Base-by-base conservation (phyloP, 2,329 filamentous ascomycete genomes). In the Waltergamsia citrina region DNA sequence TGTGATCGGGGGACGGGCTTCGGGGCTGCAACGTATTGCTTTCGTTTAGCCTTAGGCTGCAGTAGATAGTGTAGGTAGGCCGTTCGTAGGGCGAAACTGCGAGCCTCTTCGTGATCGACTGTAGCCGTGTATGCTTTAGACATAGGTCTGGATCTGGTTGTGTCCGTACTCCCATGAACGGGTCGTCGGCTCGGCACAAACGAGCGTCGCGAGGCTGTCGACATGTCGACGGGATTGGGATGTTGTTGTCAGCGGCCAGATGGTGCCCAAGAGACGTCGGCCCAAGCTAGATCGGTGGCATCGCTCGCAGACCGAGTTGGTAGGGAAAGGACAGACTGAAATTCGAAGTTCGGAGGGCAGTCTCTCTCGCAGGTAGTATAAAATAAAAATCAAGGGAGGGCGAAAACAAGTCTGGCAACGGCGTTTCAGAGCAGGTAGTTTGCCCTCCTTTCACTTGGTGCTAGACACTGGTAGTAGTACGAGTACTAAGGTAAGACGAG, bases 1-100 rank as follows among this genome's bases (percentile, higher is more conserved):
- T 86, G 76, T 33, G 62, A 63, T 43, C 69, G 65, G 7, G 71
- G 63, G 41, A 76, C 71, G 36, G 74, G 72, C 47, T 76, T 78
- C 32, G 80, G 63, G 43, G 72, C 52, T 60, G 78, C 61, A 27
- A 92, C 78, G 71, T 87, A 93, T 63, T 94, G 86, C 51, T 90
- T 84, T 52, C 86, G 78, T 60, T 90, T 92, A 50, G 85, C 74
- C 51, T 87, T 84, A 42, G 92, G 90, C 55, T 94, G 87, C 34
- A 98, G 73, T 29, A 96, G 78, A 59, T 98, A 93, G 58, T 90
- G 74, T 38, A 98, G 81, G 59, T 86, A 95, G 46, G 90, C 90
- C 45, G 85, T 80, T 41, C 92, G 83, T 35, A 98, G 76, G 48
- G 88, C 87, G 61, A 86, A 94, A 42, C 79, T 83, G 62, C 93